Evolutionary conservation across 73 alveolate genomes (phyloP).

Genomic region (Paramecium tetraurelia): DNA sequence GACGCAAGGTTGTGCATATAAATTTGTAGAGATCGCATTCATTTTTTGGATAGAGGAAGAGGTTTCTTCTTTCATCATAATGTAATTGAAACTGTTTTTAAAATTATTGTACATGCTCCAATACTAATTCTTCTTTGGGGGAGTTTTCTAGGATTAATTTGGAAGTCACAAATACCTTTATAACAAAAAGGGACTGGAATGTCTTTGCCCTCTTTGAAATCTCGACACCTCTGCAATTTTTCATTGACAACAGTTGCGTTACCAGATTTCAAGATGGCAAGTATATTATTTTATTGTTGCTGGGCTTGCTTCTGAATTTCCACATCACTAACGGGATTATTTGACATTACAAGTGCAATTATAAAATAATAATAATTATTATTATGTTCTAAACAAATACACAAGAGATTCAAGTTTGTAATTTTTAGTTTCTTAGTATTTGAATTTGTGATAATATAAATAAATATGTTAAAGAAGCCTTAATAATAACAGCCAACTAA

Average conservation of each 20-base stretch:
- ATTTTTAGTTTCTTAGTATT: background rate
- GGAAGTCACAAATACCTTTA: background rate
- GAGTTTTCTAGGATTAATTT: conserved; percentile 68
- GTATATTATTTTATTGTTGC: background rate
- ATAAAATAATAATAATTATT: background rate
- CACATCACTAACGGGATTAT: background rate
- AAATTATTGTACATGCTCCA: conserved; percentile 91
- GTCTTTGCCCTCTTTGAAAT: conserved; percentile 3
- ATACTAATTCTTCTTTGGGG: conserved; percentile 54
- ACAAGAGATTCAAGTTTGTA: background rate
- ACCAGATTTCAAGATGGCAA: conserved; percentile 23
- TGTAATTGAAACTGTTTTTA: conserved; percentile 74
- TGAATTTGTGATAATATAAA: background rate
- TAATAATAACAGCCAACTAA: background rate
- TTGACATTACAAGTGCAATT: background rate
- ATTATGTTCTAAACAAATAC: background rate
- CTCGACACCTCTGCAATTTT: conserved; percentile 23
- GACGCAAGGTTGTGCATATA: conserved; percentile 91
- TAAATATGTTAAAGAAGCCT: background rate
- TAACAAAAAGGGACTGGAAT: background rate
- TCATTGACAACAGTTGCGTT: conserved; percentile 14
- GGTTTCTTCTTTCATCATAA: conserved; percentile 82
- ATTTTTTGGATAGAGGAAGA: conserved; percentile 84
- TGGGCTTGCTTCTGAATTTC: background rate
- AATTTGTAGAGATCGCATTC: conserved; percentile 92